These are phyloP conservation scores for Podospora pseudoanserina DNA, from an alignment of 495 filamentous ascomycete species.

Conservation along the genomic window DNA sequence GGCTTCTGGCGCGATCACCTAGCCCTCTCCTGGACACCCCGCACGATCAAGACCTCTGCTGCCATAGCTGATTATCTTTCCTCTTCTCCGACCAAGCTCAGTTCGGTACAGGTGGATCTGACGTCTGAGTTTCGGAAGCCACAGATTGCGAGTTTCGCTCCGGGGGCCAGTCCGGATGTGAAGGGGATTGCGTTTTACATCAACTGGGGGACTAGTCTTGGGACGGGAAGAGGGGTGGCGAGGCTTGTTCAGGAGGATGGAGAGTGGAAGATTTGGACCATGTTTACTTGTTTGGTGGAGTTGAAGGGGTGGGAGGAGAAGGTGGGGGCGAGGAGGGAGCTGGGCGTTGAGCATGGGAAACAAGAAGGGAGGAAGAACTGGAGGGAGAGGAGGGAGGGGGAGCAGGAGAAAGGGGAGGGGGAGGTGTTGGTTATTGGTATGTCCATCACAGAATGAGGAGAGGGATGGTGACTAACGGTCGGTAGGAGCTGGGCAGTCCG, in stretches of 20 bases:
- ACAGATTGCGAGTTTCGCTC: slow-evolving; percentile 42
- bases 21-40: slow-evolving; percentile 56
- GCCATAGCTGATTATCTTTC: slow-evolving; percentile 50
- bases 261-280: slow-evolving; percentile 62
- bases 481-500: slow-evolving; percentile 54
- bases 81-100: slow-evolving; percentile 23
- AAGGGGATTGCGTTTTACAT: slow-evolving; percentile 53
- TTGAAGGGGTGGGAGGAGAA: slow-evolving; percentile 53
- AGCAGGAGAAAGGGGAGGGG: slow-evolving; percentile 55
- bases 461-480: neutral
- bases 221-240: slow-evolving; percentile 55
- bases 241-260: slow-evolving; percentile 50
- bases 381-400: slow-evolving; percentile 57
- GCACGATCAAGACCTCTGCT: slow-evolving; percentile 53
- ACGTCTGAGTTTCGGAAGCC: slow-evolving; percentile 47
- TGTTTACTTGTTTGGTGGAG: slow-evolving; percentile 58
- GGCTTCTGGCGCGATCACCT: slow-evolving; percentile 65
- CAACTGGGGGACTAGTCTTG: slow-evolving; percentile 49
- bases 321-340: slow-evolving; percentile 42
- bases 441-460: slow-evolving; percentile 12
- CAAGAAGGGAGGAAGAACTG: slow-evolving; percentile 53
- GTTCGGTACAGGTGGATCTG: slow-evolving; percentile 47
- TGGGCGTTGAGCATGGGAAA: slow-evolving; percentile 51
- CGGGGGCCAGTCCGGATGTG: slow-evolving; percentile 36
- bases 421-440: slow-evolving; percentile 65